phyloP scores from a whole-genome alignment of 345 rosid species.

The Rhodamnia argentea region DNA sequence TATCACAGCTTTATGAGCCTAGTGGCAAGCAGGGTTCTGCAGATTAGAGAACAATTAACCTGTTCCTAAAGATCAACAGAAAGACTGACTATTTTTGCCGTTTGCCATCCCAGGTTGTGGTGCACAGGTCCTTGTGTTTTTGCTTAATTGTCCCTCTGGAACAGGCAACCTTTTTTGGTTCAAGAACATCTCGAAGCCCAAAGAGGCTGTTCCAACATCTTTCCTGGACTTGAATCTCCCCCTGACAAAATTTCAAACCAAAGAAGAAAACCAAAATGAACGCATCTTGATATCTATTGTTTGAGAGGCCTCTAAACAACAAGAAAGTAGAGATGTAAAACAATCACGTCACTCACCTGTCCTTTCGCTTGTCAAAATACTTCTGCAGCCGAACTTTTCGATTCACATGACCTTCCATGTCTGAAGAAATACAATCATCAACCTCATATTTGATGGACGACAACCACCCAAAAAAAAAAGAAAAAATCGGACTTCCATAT shows the following conservation, averaged over 20 bases:
- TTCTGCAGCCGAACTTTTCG: conserved; percentile 60
- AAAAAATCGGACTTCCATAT: not conserved
- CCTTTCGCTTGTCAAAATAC: conserved; percentile 68
- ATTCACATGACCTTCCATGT: conserved; percentile 59
- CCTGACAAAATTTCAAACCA: conserved; percentile 12
- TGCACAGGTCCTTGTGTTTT: conserved; percentile 23
- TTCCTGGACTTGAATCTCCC: conserved; percentile 56
- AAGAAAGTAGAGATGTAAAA: not conserved
- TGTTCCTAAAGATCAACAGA: conserved; percentile 53
- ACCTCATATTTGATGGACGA: not conserved
- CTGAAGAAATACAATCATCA: conserved; percentile 16
- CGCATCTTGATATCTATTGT: not conserved
- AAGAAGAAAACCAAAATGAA: not conserved
- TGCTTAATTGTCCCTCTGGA: conserved; percentile 38
- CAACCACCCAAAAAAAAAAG: not conserved
- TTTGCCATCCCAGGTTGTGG: conserved; percentile 27
- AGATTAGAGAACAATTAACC: conserved; percentile 14
- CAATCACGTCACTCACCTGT: conserved; percentile 38
- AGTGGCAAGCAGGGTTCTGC: not conserved
- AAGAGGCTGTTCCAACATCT: conserved; percentile 30
- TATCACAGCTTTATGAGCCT: not conserved
- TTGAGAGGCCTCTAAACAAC: not conserved
- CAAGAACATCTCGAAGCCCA: conserved; percentile 47
- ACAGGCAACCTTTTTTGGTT: conserved; percentile 29
- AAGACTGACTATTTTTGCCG: conserved; percentile 20